Conservation (phyloP, 805 yeast species). For the Ogataea siamensis region DNA sequence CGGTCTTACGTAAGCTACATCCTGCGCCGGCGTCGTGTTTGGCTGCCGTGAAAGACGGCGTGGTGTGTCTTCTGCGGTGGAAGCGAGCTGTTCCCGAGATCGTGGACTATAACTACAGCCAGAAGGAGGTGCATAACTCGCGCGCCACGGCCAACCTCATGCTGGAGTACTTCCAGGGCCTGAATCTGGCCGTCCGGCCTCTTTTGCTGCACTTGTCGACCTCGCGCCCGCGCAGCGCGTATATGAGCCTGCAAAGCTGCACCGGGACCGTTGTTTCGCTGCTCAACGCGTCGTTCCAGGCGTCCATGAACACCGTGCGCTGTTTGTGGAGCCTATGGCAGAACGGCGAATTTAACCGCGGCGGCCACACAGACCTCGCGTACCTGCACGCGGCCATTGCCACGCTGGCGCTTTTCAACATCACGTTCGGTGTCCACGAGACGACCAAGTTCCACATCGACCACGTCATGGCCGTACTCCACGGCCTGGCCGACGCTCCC, state of each 20-base stretch:
- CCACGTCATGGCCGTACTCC: conserved; percentile 60
- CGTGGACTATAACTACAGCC: conserved; percentile 55
- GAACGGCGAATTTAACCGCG: conserved; percentile 63
- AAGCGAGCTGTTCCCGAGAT: conserved; percentile 58
- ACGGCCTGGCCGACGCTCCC: conserved; percentile 63
- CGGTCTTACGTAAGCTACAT: conserved; percentile 56
- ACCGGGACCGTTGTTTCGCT: conserved; percentile 60
- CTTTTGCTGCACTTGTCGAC: conserved; percentile 66
- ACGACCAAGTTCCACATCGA: conserved; percentile 66
- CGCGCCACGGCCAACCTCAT: conserved; percentile 62
- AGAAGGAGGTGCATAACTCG: conserved; percentile 43
- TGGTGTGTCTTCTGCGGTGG: conserved; percentile 62
- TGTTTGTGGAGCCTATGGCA: conserved; percentile 64
- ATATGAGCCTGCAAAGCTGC: conserved; percentile 56
- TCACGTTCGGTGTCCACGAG: conserved; percentile 72
- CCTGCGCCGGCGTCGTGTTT: conserved; percentile 64
- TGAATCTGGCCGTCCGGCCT: conserved; percentile 71
- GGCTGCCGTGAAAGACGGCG: conserved; percentile 62
- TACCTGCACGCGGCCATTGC: conserved; percentile 71
- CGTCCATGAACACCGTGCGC: conserved; percentile 65
- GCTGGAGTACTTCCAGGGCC: conserved; percentile 75
- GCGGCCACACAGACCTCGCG: conserved; percentile 77
- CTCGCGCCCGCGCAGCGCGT: conserved; percentile 46
- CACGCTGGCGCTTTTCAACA: conserved; percentile 62
- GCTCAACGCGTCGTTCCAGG: conserved; percentile 69